Evolutionary conservation across 345 rosid genomes (phyloP), one percentile per base, ranked within the genome.

Genomic region (Nasturtium officinale): DNA sequence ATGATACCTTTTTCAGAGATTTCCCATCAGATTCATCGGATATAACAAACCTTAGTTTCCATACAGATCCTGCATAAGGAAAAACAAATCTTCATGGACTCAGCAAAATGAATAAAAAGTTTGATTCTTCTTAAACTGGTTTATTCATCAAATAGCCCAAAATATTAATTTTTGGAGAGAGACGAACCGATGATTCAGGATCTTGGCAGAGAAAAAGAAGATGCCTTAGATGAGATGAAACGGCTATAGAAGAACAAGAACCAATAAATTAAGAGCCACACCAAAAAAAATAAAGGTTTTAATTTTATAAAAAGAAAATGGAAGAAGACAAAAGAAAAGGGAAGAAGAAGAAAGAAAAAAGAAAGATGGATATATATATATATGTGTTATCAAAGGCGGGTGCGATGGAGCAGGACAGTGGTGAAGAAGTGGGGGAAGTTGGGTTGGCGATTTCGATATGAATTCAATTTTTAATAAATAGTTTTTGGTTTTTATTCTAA

Each of bases 131-230:
- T 37, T 11, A 37, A 37, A 37, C 11, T 10, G 3, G 42, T 37
- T 40, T 3, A 38, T 38, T 2, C 52, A 17, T 47, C 52, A 26
- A n/a, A 61, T n/a, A 57, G 4, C 30, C 43, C 5, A 57, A 5
- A 33, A 17, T n/a, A n/a, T n/a, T n/a, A n/a, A n/a, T n/a, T n/a
- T n/a, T n/a, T n/a, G n/a, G 9, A 74, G 52, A 65, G 53, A 60
- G 59, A 55, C 71, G n/a, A 54, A 76, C 75, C 79, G 75, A 56
- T 69, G 71, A 63, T 9, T 76, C 11, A 76, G 79, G 79, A 76
- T 61, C 70, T 76, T 17, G 75, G 16, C 12, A 68, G 74, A 61
- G 63, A 61, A 52, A 56, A 74, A 60, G 16, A 75, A 53, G 60
- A 69, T 32, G 33, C 30, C 16, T 55, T 69, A 18, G 51, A 43